Evolutionary conservation across 2,329 filamentous ascomycete species (phyloP), one percentile per base, ranked within the genome.

Genomic region (Neonectria coccinea): DNA sequence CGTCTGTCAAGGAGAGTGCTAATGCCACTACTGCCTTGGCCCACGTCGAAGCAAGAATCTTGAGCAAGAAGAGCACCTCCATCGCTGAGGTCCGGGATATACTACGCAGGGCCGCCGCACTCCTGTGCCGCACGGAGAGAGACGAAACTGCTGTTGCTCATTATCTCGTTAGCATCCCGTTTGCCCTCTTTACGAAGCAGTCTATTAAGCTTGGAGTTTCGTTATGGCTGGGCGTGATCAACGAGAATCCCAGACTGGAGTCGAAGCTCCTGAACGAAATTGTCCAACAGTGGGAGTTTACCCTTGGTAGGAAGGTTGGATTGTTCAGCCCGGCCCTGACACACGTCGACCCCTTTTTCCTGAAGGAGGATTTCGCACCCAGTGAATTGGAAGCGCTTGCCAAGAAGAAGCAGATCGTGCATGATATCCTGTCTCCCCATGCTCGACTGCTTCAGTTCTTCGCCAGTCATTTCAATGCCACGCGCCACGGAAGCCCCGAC

Each of bases 141-240:
- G 91, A 94, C 66, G 91, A 94, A 75, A 91, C 91, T 61, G 88
- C 91, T 1, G 90, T 97, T 60, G 89, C 93, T 12, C 92, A 95
- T 74, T 91, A 97, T 74, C 85, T 99, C 16, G 95, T 99, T 67
- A 91, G 89, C 70, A 96, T 99, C 65, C 97, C 96, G 0, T 99
- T 99, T 78, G 88, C 89, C 44, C 88, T 97, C 51, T 98, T 99
- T 77, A 97, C 92, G 5, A 97, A 97, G 77, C 92, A 97, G 74
- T 96, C 94, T 2, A 96, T 99, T 77, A 97, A 97, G 76, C 88
- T 98, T 55, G 97, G 96, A 6, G 92, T 97, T 39, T 97, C 96
- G 4, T 83, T 99, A 7, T 99, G 96, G 96, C 89, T 97, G 65
- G 96, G 96, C 27, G 92, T 98, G 14, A 97, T 98, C 74, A 96